Evolutionary conservation across 768 basidiomycete genomes (phyloP).

Genomic region (Trametopsis cervina): DNA sequence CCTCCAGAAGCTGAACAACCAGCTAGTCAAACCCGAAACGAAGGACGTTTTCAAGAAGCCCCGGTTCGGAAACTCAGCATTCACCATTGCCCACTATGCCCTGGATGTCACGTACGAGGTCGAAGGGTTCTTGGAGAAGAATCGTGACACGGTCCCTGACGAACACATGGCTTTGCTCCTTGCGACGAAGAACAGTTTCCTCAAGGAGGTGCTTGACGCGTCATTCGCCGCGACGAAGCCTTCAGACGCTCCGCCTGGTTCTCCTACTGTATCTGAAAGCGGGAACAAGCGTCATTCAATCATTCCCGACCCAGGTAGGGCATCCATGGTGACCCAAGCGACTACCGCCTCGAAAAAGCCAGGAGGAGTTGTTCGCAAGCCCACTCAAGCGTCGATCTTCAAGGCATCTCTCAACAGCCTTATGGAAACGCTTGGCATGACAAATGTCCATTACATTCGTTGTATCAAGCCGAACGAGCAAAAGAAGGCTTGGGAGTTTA

Average conservation of each 20-base stretch:
- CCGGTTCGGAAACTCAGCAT: slow-evolving; percentile 94
- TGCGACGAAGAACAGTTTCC: slow-evolving; percentile 82
- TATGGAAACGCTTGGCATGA: slow-evolving; percentile 96
- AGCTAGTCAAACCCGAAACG: slow-evolving; percentile 80
- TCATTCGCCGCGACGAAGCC: slow-evolving; percentile 71
- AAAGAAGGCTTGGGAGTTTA: slow-evolving; percentile 96
- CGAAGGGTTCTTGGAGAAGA: slow-evolving; percentile 98
- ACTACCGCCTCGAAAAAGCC: slow-evolving; percentile 45
- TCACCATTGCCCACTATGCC: slow-evolving; percentile 98
- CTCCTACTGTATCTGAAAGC: slow-evolving; percentile 77
- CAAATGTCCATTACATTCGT: slow-evolving; percentile 98
- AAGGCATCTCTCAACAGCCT: slow-evolving; percentile 88
- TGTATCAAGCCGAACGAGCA: slow-evolving; percentile 99
- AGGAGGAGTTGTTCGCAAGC: slow-evolving; percentile 77
- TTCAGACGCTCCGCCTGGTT: slow-evolving; percentile 62
- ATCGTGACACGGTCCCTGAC: slow-evolving; percentile 96
- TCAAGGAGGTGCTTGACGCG: slow-evolving; percentile 91
- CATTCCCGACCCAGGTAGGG: slow-evolving; percentile 83
- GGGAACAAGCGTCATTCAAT: slow-evolving; percentile 72
- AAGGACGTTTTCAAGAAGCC: slow-evolving; percentile 95
- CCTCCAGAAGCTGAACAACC: slow-evolving; percentile 84
- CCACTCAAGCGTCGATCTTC: slow-evolving; percentile 97
- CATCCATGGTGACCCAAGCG: slow-evolving; percentile 52
- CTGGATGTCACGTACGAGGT: slow-evolving; percentile 98
- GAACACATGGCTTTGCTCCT: slow-evolving; percentile 91